A percentile compares a stretch with the other conserved stretches of the same genome.
phyloP scores from a whole-genome alignment of 148 eudicot genomes.

The Rhododendron ferrugineum region DNA sequence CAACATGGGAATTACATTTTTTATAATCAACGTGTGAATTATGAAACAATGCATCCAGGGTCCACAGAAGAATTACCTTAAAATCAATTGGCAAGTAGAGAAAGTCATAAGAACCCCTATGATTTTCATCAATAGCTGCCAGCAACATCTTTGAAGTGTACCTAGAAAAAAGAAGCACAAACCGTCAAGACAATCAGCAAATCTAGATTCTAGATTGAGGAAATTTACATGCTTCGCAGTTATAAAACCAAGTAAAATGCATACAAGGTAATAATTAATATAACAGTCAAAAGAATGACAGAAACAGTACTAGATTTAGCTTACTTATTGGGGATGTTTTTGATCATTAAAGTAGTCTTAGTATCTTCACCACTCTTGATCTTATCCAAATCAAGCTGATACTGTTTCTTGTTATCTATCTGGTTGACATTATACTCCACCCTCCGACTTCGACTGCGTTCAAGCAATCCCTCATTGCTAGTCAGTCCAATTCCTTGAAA shows the following conservation, averaged over 20 bases:
- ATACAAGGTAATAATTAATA: neutral
- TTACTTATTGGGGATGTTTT: slow-evolving; percentile 61
- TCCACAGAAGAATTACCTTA: slow-evolving; percentile 32
- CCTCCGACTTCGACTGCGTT: slow-evolving; percentile 40
- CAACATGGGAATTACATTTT: neutral
- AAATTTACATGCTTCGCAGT: neutral
- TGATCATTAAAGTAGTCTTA: slow-evolving; percentile 56
- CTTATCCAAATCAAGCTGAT: slow-evolving; percentile 55
- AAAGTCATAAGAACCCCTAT: slow-evolving; percentile 51
- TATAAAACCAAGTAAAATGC: neutral
- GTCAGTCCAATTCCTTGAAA: slow-evolving; percentile 33
- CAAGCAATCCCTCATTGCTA: slow-evolving; percentile 34
- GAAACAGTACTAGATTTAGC: neutral
- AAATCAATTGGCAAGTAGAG: slow-evolving; percentile 59
- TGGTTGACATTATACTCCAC: slow-evolving; percentile 37
- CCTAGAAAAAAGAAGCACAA: slow-evolving; percentile 23
- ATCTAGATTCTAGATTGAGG: neutral
- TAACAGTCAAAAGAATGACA: neutral
- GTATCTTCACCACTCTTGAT: slow-evolving; percentile 44
- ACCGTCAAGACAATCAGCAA: neutral
- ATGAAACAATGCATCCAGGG: neutral
- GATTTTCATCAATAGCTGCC: slow-evolving; percentile 53
- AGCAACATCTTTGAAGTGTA: slow-evolving; percentile 61
- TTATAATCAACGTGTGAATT: neutral
- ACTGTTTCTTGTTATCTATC: slow-evolving; percentile 41